Conservation (phyloP, 139 green algal genomes). For the Chlorella ohadii region DNA sequence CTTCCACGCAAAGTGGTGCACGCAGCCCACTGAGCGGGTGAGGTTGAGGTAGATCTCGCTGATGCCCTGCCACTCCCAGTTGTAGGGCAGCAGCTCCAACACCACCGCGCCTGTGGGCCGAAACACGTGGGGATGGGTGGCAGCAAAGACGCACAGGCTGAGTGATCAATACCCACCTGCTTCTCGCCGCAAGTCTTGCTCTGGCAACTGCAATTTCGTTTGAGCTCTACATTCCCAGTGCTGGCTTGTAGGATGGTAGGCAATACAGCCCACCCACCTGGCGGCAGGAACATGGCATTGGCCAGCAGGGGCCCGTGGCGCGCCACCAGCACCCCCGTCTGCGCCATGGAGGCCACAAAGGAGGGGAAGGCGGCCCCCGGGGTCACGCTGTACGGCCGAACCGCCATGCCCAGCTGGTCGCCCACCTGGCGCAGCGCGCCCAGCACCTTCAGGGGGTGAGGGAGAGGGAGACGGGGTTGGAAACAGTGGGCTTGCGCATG, state of each 20-base stretch:
- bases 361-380: constrained; percentile 70
- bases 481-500: no score
- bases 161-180: neutral
- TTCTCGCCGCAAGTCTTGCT: neutral
- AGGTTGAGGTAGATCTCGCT: constrained; percentile 79
- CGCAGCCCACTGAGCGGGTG: constrained; percentile 52
- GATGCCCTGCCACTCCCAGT: constrained; percentile 83
- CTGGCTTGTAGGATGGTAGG: no score
- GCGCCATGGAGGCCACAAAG: constrained; percentile 64
- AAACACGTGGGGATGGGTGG: neutral
- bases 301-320: constrained; percentile 79
- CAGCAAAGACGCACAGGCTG: no score
- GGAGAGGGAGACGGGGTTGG: no score
- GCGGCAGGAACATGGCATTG: constrained; percentile 69
- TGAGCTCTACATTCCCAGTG: no score
- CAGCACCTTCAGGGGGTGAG: constrained; percentile 43
- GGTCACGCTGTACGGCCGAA: constrained; percentile 55
- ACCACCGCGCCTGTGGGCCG: constrained; percentile 50
- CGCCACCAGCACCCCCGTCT: constrained; percentile 74
- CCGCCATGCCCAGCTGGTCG: constrained; percentile 31
- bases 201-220: no score
- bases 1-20: constrained; percentile 87
- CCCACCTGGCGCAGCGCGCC: constrained; percentile 55
- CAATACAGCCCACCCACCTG: constrained; percentile 41
- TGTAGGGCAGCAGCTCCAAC: constrained; percentile 88